phyloP scores from a whole-genome alignment of 225 moss, liverwort and hornwort species.

The Pseudoscleropodium purum region DNA sequence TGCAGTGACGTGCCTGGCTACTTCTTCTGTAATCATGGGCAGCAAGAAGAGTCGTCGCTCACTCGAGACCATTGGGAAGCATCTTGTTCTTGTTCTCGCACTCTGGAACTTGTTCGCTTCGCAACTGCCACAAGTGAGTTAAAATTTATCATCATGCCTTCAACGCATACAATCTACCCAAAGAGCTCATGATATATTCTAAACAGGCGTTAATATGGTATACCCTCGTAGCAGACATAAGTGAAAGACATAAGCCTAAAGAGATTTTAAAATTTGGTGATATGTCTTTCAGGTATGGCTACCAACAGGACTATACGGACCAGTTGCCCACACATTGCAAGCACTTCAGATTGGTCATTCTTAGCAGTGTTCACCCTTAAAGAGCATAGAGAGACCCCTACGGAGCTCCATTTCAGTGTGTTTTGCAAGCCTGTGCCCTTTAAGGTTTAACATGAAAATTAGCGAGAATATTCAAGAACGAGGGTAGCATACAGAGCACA shows the following conservation, averaged over 20 bases:
- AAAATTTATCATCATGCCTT: neutral
- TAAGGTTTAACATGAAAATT: neutral
- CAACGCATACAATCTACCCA: neutral
- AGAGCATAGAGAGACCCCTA: neutral
- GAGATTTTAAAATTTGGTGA: neutral
- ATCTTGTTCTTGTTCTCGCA: conserved; percentile 27
- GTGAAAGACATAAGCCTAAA: neutral
- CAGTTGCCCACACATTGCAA: neutral
- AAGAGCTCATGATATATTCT: neutral
- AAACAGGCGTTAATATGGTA: neutral
- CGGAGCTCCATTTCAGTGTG: neutral
- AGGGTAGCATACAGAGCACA: neutral
- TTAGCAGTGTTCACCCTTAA: neutral
- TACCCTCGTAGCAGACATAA: neutral
- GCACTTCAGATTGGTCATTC: neutral
- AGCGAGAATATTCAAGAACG: neutral
- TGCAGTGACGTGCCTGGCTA: conserved; percentile 9
- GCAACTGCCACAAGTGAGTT: conserved; percentile 36
- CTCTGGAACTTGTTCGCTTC: conserved; percentile 42
- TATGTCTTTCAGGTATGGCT: neutral
- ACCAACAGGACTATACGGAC: neutral
- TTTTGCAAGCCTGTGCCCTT: neutral
- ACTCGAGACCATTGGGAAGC: conserved; percentile 5
- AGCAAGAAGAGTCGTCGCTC: conserved; percentile 6
- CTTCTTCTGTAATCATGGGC: neutral